Evolutionary conservation across 2,329 filamentous ascomycete genomes (phyloP).

Genomic region (Helotiales sp.): DNA sequence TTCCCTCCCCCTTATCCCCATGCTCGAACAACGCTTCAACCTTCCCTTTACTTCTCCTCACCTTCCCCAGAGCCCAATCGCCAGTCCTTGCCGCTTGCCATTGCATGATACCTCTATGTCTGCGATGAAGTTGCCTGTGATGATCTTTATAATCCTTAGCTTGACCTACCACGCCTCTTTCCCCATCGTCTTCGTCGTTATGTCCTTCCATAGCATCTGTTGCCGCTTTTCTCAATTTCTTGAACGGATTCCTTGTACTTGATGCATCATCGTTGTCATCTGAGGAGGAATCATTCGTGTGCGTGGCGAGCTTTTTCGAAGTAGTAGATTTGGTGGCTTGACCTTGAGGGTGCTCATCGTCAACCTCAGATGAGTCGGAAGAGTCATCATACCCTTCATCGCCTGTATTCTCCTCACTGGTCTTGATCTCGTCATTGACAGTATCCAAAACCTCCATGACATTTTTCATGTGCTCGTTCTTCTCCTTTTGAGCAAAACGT

Average conservation of each 20-base stretch:
- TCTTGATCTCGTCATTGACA: constrained; percentile 54
- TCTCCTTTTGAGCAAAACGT: constrained; percentile 48
- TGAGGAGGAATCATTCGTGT: constrained; percentile 18
- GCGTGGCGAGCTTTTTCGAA: constrained; percentile 19
- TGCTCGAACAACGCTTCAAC: constrained; percentile 54
- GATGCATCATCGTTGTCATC: constrained; percentile 9
- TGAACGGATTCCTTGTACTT: constrained; percentile 17
- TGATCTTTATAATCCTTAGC: constrained; percentile 61
- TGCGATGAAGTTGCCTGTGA: constrained; percentile 60
- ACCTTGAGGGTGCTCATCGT: not conserved
- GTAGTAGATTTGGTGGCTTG: not conserved
- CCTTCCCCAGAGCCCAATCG: constrained; percentile 60
- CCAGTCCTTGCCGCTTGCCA: constrained; percentile 56
- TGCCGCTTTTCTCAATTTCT: constrained; percentile 19
- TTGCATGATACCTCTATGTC: constrained; percentile 72
- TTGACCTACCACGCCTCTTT: constrained; percentile 49
- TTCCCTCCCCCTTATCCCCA: constrained; percentile 54
- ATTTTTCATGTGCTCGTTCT: constrained; percentile 53
- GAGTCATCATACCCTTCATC: constrained; percentile 1
- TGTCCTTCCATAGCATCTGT: constrained; percentile 38
- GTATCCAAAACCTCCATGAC: constrained; percentile 66
- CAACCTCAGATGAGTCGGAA: constrained; percentile 5
- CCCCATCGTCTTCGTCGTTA: constrained; percentile 43
- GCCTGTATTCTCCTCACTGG: constrained; percentile 1
- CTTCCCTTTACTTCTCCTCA: constrained; percentile 48